phyloP scores from a whole-genome alignment of 2,329 filamentous ascomycete genomes.

The Proliferodiscus dingleyae region DNA sequence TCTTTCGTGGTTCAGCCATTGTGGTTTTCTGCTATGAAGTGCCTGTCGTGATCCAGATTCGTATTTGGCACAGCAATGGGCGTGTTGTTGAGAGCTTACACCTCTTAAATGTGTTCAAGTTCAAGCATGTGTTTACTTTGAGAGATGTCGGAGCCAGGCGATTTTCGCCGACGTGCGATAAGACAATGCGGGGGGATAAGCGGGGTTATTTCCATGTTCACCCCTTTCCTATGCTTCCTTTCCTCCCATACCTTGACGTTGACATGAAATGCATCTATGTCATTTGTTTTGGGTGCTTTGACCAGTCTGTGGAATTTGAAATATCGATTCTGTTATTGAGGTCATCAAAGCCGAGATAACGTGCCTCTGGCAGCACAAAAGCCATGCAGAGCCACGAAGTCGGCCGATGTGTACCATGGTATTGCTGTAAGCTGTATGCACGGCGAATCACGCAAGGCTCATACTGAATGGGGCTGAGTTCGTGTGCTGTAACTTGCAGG shows the following conservation, averaged over 20 bases:
- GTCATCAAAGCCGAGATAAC: background rate
- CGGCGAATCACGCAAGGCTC: background rate
- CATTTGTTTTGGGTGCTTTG: too few species aligned
- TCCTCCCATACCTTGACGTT: too few species aligned
- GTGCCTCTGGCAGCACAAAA: background rate
- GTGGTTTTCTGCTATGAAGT: background rate
- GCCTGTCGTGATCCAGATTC: background rate
- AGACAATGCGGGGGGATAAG: conserved; percentile 5
- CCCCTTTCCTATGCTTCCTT: too few species aligned
- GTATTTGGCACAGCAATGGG: background rate
- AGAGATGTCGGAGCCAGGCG: conserved; percentile 2
- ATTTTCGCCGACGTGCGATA: conserved; percentile 1
- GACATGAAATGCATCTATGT: too few species aligned
- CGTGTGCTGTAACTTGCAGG: background rate
- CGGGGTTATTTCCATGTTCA: background rate
- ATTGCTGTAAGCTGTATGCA: conserved; percentile 10
- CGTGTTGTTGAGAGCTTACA: too few species aligned
- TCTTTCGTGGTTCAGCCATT: conserved; percentile 57
- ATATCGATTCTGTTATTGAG: too few species aligned
- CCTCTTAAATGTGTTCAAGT: too few species aligned
- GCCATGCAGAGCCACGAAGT: background rate
- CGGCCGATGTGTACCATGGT: conserved; percentile 3
- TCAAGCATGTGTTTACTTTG: conserved; percentile 8
- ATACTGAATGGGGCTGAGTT: background rate
- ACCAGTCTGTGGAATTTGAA: too few species aligned